Conservation (phyloP, 2,329 filamentous ascomycete species). For the Colletotrichum tofieldiae region DNA sequence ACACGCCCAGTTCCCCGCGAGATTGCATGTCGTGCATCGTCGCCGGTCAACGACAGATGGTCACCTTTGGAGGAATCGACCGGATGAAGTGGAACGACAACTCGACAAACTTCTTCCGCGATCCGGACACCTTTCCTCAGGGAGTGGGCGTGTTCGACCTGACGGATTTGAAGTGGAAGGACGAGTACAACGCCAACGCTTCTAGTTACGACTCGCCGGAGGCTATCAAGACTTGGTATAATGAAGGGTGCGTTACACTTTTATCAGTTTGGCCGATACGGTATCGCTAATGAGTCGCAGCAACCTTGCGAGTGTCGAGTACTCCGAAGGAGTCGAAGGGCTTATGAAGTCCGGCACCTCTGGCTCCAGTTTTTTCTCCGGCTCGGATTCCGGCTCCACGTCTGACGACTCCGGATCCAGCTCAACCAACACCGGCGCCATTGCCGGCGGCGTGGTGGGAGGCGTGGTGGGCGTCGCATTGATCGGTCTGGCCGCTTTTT, state of each 20-base stretch:
- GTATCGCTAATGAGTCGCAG: conserved; percentile 12
- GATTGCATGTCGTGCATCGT: conserved; percentile 36
- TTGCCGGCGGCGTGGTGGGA: conserved; percentile 64
- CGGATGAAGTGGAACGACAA: not conserved
- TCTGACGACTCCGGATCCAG: conserved; percentile 9
- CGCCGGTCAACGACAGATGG: conserved; percentile 43
- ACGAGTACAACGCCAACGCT: conserved; percentile 36
- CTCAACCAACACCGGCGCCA: conserved; percentile 56
- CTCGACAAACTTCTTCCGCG: conserved; percentile 25
- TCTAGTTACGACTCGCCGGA: conserved; percentile 37
- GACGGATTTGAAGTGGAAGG: conserved; percentile 38
- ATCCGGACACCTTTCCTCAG: conserved; percentile 33
- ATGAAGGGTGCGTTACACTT: conserved; percentile 21
- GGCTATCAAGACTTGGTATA: conserved; percentile 38
- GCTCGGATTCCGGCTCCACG: conserved; percentile 47
- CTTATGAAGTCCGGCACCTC: conserved; percentile 30
- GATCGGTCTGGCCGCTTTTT: conserved; percentile 58
- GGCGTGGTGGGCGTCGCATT: conserved; percentile 60
- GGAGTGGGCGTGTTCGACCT: conserved; percentile 44
- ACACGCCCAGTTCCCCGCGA: conserved; percentile 29
- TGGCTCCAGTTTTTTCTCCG: conserved; percentile 48
- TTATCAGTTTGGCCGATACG: too few species aligned
- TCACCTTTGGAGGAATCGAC: conserved; percentile 39
- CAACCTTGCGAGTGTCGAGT: conserved; percentile 26
- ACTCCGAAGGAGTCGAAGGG: conserved; percentile 22